phyloP scores from a whole-genome alignment of 768 basidiomycete species.

The Tylopilus rubrobrunneus region DNA sequence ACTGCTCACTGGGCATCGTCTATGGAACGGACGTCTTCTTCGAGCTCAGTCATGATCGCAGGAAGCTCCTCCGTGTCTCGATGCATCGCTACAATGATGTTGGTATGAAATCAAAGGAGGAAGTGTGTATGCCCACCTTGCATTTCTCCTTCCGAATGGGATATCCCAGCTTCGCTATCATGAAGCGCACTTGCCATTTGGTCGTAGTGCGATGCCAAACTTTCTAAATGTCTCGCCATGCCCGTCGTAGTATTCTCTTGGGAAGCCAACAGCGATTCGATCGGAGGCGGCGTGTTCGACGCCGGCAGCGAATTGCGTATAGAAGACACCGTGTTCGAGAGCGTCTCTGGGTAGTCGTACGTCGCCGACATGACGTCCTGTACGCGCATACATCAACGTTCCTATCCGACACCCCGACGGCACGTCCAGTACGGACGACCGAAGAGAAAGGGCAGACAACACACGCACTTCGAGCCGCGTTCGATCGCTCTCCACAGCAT shows the following conservation, averaged over 20 bases:
- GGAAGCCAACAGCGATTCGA: conserved; percentile 38
- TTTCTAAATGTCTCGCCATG: conserved; percentile 77
- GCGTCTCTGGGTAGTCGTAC: conserved; percentile 63
- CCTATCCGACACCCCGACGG: no score
- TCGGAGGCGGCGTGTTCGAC: conserved; percentile 33
- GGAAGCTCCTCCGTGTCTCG: conserved; percentile 78
- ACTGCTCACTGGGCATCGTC: conserved; percentile 52
- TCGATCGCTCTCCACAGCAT: conserved; percentile 69
- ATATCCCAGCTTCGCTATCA: conserved; percentile 66
- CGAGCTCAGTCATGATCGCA: conserved; percentile 67
- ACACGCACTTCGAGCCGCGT: conserved; percentile 59
- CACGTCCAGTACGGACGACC: no score
- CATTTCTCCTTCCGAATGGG: conserved; percentile 64
- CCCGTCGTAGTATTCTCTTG: conserved; percentile 56
- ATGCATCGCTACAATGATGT: conserved; percentile 57
- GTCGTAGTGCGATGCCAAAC: conserved; percentile 69
- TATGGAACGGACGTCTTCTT: conserved; percentile 52
- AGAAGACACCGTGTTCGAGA: conserved; percentile 49
- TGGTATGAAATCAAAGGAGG: not conserved
- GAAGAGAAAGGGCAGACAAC: not conserved
- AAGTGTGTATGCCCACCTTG: conserved; percentile 40
- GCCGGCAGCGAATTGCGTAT: conserved; percentile 53
- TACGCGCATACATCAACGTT: not conserved
- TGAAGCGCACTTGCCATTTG: conserved; percentile 69
- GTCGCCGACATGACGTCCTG: conserved; percentile 63